Percentiles rank a stretch among this genome's conserved stretches.
These are phyloP conservation scores for Pseudoperonospora humuli DNA, from an alignment of 352 stramenopile species.

Conservation along the genomic window DNA sequence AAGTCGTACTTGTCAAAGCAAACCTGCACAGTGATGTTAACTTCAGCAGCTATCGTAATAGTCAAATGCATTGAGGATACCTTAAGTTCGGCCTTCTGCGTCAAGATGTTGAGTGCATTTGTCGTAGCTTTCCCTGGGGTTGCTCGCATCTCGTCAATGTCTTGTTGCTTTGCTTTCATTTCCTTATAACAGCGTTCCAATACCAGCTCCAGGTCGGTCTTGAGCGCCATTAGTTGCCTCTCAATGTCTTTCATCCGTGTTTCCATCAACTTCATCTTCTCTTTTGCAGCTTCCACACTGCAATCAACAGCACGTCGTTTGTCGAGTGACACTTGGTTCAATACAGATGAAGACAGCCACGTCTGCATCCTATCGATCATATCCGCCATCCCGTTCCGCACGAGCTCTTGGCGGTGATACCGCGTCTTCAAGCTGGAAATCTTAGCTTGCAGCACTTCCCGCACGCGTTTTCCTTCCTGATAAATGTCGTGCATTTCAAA, in stretches of 20 bases:
- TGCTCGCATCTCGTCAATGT: slow-evolving; percentile 34
- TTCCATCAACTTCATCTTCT: slow-evolving; percentile 29
- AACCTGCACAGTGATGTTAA: slow-evolving; percentile 17
- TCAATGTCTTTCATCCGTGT: slow-evolving; percentile 23
- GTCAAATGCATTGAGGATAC: slow-evolving; percentile 11
- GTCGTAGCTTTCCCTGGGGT: slow-evolving; percentile 17
- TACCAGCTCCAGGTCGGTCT: slow-evolving; percentile 8
- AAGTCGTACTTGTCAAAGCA: slow-evolving; percentile 36
- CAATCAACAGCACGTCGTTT: slow-evolving; percentile 7
- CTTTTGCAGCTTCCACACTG: slow-evolving; percentile 14
- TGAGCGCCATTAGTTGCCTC: slow-evolving; percentile 8
- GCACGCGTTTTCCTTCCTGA: slow-evolving; percentile 11
- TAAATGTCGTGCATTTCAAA: slow-evolving; percentile 47
- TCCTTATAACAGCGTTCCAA: slow-evolving; percentile 26
- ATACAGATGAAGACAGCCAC: slow-evolving; percentile 15
- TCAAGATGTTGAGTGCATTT: slow-evolving; percentile 42
- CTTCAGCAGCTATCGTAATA: not conserved
- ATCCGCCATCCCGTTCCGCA: slow-evolving; percentile 24
- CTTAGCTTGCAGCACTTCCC: slow-evolving; percentile 19
- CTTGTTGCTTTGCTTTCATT: slow-evolving; percentile 29
- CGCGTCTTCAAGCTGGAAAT: slow-evolving; percentile 22
- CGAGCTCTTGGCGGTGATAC: slow-evolving; percentile 28
- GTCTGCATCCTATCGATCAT: slow-evolving; percentile 39
- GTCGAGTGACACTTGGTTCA: not conserved
- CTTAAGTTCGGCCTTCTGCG: slow-evolving; percentile 47